Base-by-base conservation (phyloP, 2,329 filamentous ascomycete genomes). In the Diaporthe citrichinensis region DNA sequence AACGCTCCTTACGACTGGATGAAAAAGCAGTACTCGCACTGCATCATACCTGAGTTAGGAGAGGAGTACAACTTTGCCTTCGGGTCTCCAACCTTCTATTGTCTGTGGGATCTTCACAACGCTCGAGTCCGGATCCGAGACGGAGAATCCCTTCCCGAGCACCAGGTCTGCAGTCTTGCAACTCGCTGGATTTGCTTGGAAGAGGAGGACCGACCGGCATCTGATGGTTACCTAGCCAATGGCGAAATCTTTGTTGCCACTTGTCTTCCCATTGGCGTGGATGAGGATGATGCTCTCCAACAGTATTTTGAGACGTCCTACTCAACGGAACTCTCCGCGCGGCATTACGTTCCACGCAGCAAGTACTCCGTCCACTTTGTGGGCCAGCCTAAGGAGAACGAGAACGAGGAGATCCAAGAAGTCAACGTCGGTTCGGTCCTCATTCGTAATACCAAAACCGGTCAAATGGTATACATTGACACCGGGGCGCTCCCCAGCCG, bases 341-440 rank as follows among this genome's bases (percentile, higher is more conserved):
- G 17, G 14, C 5, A 68, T n/a, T 68, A 68, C 23, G 39, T 68
- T 8, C 65, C 65, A 23, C 46, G 31, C 23, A 53, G 65, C 65
- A 68, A 53, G 9, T 68, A 68, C 14, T 68, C 65, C 7, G 65
- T 68, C 4, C 65, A 68, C 14, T 68, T 68, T 14, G 46, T 68
- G 2, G 65, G 46, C 14, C 2, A 53, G 8, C 65, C 46, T 12
- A 20, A 5, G 0, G 4, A 7, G 20, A 28, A 9, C 31, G 2
- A 17, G 4, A 28, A 17, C 7, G 8, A 4, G 5, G 14, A 67
- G 12, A 67, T 67, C 7, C 23, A 28, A 17, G 0, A 0, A 4
- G 23, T 68, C 8, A 5, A 53, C 23, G 46, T 68, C 23, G 31
- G 31, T 3, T 53, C 65, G 23, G 65, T 68, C 6, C 46, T 68